Base-by-base conservation (phyloP, 352 stramenopile genomes). In the Blastocystis sp. region DNA sequence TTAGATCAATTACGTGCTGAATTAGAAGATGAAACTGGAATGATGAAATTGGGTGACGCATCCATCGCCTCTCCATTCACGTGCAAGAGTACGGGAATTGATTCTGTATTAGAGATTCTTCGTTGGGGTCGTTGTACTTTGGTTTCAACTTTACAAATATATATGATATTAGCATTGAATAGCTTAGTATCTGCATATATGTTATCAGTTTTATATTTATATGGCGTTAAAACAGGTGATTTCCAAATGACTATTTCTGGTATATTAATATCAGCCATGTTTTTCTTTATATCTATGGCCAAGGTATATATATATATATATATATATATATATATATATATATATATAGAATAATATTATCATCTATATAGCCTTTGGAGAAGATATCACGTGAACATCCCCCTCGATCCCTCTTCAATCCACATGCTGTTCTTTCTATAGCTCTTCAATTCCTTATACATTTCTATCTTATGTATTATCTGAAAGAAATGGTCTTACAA, bases 51-150 rank as follows among this genome's bases (percentile, higher is more conserved):
- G 31, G 91, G 91, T 6, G 90, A 99, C 72, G 92, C 92, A 1
- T 95, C 86, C 28, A 93, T 98, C 41, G 92, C 92, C 23, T 95
- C 89, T 56, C 92, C 92, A 0, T 99, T 99, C 69, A 99, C 92
- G 5, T 91, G 84, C 34, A 76, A 78, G 25, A 70, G 72, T 6
- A 81, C 80, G 0, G 77, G 67, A 31, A 81, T 86, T 72, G 83
- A 75, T 72, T 91, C 77, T 21, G 85, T 77, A 46, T 83, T 95
- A 13, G 81, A 94, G 56, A 91, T 99, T 40, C 81, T 98, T 56
- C 83, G 90, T 28, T 89, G 96, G 65, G 92, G 92, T 5, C 78
- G 92, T 33, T 97, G 92, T 57, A 95, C 92, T 25, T 74, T 98
- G n/a, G 88, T 98, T 10, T 95, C 85, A 13, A 96, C 93, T 39